Evolutionary conservation across 2,329 filamentous ascomycete genomes (phyloP).

Genomic region (Leptographium procerum): DNA sequence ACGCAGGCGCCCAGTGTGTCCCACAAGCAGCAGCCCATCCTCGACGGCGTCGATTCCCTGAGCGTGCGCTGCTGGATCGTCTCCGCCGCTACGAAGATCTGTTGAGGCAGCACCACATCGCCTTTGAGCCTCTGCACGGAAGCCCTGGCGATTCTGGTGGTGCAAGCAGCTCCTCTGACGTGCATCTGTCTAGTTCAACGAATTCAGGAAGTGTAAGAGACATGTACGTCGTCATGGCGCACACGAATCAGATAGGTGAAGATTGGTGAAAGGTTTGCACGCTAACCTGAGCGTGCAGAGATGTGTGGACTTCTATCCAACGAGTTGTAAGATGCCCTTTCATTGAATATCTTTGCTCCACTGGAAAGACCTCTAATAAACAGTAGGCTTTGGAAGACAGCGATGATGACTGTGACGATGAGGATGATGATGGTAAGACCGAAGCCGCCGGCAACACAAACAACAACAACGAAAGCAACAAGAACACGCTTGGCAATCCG

Average conservation of each 20-base stretch:
- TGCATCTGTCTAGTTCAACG: neutral
- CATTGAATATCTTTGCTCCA: neutral
- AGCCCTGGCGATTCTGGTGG: neutral
- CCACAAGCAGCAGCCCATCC: conserved; percentile 22
- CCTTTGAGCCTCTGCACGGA: conserved; percentile 34
- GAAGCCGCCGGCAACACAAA: neutral
- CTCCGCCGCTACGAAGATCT: conserved; percentile 45
- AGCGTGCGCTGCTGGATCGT: conserved; percentile 46
- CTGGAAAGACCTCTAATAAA: neutral
- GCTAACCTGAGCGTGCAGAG: neutral
- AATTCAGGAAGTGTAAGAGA: neutral
- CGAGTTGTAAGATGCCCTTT: neutral
- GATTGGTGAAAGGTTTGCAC: neutral
- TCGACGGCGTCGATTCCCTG: conserved; percentile 35
- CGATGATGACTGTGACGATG: neutral
- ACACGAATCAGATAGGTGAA: too few species aligned
- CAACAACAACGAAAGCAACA: neutral
- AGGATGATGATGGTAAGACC: neutral
- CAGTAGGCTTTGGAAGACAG: neutral
- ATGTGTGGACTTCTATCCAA: neutral
- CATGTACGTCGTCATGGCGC: neutral
- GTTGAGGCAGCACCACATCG: conserved; percentile 40
- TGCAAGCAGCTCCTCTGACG: neutral
- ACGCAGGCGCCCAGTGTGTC: conserved; percentile 5
- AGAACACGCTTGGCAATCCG: neutral